phyloP scores from a whole-genome alignment of 2,329 filamentous ascomycete genomes.

The Aspergillus thermomutatus region DNA sequence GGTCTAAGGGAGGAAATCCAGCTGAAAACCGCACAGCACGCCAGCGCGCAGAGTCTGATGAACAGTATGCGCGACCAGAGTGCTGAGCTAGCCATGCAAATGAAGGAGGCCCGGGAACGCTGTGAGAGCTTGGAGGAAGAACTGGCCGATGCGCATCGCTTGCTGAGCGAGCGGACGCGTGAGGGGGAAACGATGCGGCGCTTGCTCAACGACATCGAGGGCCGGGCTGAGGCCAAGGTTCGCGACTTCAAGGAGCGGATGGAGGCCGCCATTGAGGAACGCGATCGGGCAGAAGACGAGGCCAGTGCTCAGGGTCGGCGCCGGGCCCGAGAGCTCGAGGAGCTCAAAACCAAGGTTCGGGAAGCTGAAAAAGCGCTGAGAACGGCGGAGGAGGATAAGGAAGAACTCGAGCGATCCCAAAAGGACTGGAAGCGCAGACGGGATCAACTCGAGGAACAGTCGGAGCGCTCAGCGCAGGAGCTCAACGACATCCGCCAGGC shows the following conservation, averaged over 20 bases:
- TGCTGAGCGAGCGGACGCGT: conserved; percentile 81
- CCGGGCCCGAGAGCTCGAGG: conserved; percentile 78
- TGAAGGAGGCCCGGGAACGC: conserved; percentile 81
- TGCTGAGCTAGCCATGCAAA: conserved; percentile 80
- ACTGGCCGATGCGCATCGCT: conserved; percentile 78
- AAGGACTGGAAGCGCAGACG: conserved; percentile 70
- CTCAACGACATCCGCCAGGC: conserved; percentile 70
- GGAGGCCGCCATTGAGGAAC: conserved; percentile 88
- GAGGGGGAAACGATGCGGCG: conserved; percentile 95
- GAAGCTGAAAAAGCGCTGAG: conserved; percentile 78
- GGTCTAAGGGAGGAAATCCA: conserved; percentile 74
- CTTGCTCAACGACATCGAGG: conserved; percentile 80
- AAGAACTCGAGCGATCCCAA: conserved; percentile 71
- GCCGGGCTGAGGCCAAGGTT: conserved; percentile 73
- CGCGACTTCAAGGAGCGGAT: conserved; percentile 85
- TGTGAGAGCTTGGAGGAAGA: conserved; percentile 90
- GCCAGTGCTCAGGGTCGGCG: conserved; percentile 72
- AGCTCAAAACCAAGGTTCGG: conserved; percentile 72
- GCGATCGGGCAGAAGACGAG: conserved; percentile 90
- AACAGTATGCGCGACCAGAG: conserved; percentile 92
- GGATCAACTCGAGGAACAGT: conserved; percentile 70
- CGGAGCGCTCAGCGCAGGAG: conserved; percentile 68
- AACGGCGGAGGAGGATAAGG: conserved; percentile 67
- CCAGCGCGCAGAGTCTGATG: conserved; percentile 78
- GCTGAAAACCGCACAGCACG: conserved; percentile 80